Base-by-base conservation (phyloP, 2,329 filamentous ascomycete species). In the Thermothelomyces thermophilus region DNA sequence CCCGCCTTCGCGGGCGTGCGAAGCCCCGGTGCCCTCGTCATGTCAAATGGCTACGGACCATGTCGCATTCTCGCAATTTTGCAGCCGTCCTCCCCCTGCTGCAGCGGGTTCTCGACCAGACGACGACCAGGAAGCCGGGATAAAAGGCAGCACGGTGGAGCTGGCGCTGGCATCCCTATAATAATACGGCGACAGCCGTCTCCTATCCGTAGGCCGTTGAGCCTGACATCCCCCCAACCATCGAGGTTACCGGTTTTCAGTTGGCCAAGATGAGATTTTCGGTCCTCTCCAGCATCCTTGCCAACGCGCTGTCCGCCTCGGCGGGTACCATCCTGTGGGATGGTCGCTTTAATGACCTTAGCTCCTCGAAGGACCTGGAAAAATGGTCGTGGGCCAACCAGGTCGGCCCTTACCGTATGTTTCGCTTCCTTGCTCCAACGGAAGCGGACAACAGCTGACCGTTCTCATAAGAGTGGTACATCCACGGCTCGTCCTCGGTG, bases 371-470 rank as follows among this genome's bases (percentile, higher is more conserved):
- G 1, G 80, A 83, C 61, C 71, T 85, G 24, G 69, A 73, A 58
- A 74, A 76, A 34, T 85, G 82, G 82, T 82, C 77, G 2, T 87
- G 78, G 76, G 74, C 73, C 13, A 84, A 80, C 65, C 77, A 83
- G 66, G 79, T 84, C 58, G 81, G 81, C 30, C 75, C 80, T 0
- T 88, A 85, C 68, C 84, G 47, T 50, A 41, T 31, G 41, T 43
- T 39, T 26, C 17, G 33, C 16, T 9, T 8, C 16, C n/a, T n/a
- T n/a, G n/a, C n/a, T n/a, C n/a, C n/a, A n/a, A n/a, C n/a, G n/a
- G 17, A 14, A 28, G 19, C 9, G 22, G 3, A 20, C 3, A 16
- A 28, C 11, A 6, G 28, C 41, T 43, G 19, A 47, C 37, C 6
- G 9, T n/a, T 13, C 34, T 9, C 13, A n/a, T n/a, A n/a, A 50